A percentile compares a stretch with the other conserved stretches of the same genome.
phyloP scores from a whole-genome alignment of 1,284 basidiomycete species.

The Microbotryomycetes sp. region DNA sequence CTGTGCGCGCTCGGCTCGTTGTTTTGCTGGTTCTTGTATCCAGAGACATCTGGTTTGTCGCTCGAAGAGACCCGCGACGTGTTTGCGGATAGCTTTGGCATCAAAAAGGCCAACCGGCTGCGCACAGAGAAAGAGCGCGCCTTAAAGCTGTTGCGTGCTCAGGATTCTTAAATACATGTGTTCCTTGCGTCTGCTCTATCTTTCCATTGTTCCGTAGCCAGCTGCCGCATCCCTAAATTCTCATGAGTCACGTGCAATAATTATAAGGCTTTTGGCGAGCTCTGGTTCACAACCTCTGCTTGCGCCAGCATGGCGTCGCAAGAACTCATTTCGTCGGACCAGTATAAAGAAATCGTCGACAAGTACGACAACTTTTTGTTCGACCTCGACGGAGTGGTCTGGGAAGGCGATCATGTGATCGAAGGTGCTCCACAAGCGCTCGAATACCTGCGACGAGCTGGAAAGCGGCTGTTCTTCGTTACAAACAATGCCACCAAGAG shows the following conservation, averaged over 20 bases:
- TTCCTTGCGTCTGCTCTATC: no score
- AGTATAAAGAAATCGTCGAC: conserved; percentile 48
- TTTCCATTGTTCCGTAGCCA: no score
- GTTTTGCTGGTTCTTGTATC: conserved; percentile 65
- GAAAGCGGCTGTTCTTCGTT: conserved; percentile 62
- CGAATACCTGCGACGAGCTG: conserved; percentile 23
- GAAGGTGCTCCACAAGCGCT: conserved; percentile 27
- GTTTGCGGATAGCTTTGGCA: conserved; percentile 48
- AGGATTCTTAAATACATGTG: neutral
- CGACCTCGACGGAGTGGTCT: conserved; percentile 49
- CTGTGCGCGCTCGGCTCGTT: conserved; percentile 63
- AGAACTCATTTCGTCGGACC: conserved; percentile 9
- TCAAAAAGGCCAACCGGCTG: conserved; percentile 43
- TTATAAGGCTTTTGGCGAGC: no score
- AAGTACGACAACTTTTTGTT: conserved; percentile 88
- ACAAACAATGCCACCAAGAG: conserved; percentile 70
- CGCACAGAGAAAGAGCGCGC: conserved; percentile 27
- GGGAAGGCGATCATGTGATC: conserved; percentile 37
- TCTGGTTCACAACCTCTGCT: neutral
- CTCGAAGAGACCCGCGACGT: conserved; percentile 61
- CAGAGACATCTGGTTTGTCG: conserved; percentile 63
- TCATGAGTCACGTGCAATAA: no score
- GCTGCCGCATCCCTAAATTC: no score
- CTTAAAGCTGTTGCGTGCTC: conserved; percentile 5
- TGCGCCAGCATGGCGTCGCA: neutral